These are phyloP conservation scores for Alternaria sp. DNA, from an alignment of 2,329 filamentous ascomycete genomes.

Conservation along the genomic window DNA sequence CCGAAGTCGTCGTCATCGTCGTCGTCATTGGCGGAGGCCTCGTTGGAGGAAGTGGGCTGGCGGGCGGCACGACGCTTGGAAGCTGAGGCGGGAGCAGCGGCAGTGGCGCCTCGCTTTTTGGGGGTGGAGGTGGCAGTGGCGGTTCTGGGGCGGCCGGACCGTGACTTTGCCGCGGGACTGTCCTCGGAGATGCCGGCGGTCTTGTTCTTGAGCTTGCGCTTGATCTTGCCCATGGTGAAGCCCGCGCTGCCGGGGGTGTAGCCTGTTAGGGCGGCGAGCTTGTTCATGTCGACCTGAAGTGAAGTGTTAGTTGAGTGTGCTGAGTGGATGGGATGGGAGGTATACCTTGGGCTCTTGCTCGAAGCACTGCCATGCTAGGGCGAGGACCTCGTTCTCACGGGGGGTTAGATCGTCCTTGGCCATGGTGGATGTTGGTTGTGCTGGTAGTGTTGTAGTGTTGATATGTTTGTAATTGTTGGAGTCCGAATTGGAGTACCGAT, in stretches of 20 bases:
- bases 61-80: constrained; percentile 8
- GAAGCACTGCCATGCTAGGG: constrained; percentile 45
- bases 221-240: constrained; percentile 40
- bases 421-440: constrained; percentile 4
- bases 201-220: constrained; percentile 41
- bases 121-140: constrained; percentile 15
- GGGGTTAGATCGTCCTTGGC: constrained; percentile 19
- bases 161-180: not conserved
- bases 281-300: constrained; percentile 22
- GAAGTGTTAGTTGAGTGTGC: not conserved
- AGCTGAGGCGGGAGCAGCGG: constrained; percentile 12
- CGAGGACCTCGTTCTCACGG: constrained; percentile 41
- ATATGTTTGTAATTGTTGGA: not conserved
- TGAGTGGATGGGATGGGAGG: not conserved
- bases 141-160: not conserved
- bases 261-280: constrained; percentile 27
- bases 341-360: constrained; percentile 40
- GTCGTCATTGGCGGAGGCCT: not conserved
- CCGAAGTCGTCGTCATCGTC: constrained; percentile 23
- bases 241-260: constrained; percentile 36
- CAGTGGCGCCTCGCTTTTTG: constrained; percentile 17
- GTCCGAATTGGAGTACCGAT: not conserved
- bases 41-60: not conserved
- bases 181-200: constrained; percentile 11
- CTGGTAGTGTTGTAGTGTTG: not conserved